These are phyloP conservation scores for Aspergillus sparsus DNA, from an alignment of 495 filamentous ascomycete species.

Conservation along the genomic window DNA sequence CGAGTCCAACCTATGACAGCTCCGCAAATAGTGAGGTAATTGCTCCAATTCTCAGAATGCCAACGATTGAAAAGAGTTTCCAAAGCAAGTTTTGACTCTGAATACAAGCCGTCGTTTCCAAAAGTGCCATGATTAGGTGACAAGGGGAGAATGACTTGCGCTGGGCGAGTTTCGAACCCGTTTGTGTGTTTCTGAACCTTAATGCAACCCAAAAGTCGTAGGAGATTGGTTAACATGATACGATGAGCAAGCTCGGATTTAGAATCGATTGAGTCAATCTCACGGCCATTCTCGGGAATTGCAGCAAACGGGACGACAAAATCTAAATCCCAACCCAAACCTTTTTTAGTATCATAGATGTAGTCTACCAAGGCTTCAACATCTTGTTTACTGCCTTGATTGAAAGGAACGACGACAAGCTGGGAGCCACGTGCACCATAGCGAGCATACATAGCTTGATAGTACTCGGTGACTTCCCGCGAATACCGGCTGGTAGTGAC, in stretches of 20 bases:
- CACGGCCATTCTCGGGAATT: conserved; percentile 95
- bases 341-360: conserved; percentile 95
- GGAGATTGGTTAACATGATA: conserved; percentile 97
- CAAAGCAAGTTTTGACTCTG: conserved; percentile 93
- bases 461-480: conserved; percentile 97
- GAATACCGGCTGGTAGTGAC: conserved; percentile 97
- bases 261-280: conserved; percentile 96
- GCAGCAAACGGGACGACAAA: conserved; percentile 96
- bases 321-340: conserved; percentile 97
- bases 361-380: conserved; percentile 90
- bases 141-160: conserved; percentile 92
- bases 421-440: conserved; percentile 93
- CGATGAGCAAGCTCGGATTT: conserved; percentile 98
- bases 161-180: conserved; percentile 91
- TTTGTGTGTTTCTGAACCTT: conserved; percentile 85
- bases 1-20: conserved; percentile 99
- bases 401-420: conserved; percentile 97
- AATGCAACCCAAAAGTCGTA: conserved; percentile 85
- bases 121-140: conserved; percentile 99
- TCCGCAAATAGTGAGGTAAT: conserved; percentile 97
- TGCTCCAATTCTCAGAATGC: conserved; percentile 96
- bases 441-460: conserved; percentile 96
- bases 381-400: conserved; percentile 97
- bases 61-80: conserved; percentile 99
- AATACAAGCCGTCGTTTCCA: conserved; percentile 96